A percentile compares a stretch with the other conserved stretches of the same genome.
phyloP scores from a whole-genome alignment of 208 protist species.

The Trypanosoma melophagium region DNA sequence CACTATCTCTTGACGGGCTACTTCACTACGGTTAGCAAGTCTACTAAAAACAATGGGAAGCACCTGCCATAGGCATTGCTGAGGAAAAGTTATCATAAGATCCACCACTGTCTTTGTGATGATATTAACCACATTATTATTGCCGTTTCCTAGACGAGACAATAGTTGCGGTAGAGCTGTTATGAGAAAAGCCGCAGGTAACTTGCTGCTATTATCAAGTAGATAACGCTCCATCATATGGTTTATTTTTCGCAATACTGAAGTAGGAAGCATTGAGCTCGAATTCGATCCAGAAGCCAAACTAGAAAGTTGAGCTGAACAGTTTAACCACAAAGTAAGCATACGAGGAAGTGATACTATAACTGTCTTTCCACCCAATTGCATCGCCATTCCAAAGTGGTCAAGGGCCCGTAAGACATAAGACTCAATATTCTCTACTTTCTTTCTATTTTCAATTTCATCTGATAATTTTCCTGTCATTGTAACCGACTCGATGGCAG shows the following conservation, averaged over 20 bases:
- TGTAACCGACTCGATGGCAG: background rate
- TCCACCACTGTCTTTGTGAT: constrained; percentile 61
- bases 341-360: constrained; percentile 94
- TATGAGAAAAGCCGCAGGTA: constrained; percentile 60
- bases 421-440: constrained; percentile 38
- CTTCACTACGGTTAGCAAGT: constrained; percentile 34
- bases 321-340: constrained; percentile 95
- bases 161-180: constrained; percentile 87
- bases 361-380: constrained; percentile 79
- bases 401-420: constrained; percentile 57
- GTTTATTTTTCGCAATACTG: constrained; percentile 31
- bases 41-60: constrained; percentile 76
- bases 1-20: constrained; percentile 53
- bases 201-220: constrained; percentile 25
- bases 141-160: constrained; percentile 84
- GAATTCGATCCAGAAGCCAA: constrained; percentile 18
- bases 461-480: background rate
- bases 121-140: constrained; percentile 45
- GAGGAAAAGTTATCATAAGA: constrained; percentile 73
- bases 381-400: constrained; percentile 87
- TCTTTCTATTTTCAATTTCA: constrained; percentile 25
- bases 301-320: constrained; percentile 34
- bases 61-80: constrained; percentile 89
- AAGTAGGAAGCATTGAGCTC: constrained; percentile 23
- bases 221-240: constrained; percentile 28